Percentiles rank a stretch among this genome's conserved stretches.
Evolutionary conservation across 2,329 filamentous ascomycete genomes (phyloP).

Genomic region (Xenoacremonium recifei): DNA sequence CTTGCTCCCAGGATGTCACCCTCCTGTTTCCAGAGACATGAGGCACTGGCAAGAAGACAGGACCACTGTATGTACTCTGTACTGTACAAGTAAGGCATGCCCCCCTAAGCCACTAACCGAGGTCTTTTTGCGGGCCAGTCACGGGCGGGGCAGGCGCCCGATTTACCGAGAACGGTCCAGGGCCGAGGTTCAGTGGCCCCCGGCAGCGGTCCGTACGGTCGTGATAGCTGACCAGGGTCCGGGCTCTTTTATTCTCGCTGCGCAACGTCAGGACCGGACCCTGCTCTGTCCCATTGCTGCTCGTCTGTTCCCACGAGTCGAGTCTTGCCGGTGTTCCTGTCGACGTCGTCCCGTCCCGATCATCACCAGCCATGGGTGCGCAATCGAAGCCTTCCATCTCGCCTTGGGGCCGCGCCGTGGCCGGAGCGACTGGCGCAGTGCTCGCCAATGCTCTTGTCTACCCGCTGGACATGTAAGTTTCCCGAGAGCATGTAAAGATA

Average conservation of each 20-base stretch:
- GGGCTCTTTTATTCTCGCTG: slow-evolving; percentile 8
- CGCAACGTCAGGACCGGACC: slow-evolving; percentile 11
- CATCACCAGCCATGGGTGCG: slow-evolving; percentile 43
- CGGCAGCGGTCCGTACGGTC: slow-evolving; percentile 19
- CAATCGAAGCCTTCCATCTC: slow-evolving; percentile 72
- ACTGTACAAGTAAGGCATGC: neutral
- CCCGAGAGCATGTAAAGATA: slow-evolving; percentile 1
- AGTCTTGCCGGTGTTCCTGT: neutral
- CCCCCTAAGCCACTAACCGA: slow-evolving; percentile 23
- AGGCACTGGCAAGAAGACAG: no score
- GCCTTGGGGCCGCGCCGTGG: slow-evolving; percentile 89
- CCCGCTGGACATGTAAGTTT: slow-evolving; percentile 86
- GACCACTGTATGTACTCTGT: neutral
- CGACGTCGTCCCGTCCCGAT: slow-evolving; percentile 1
- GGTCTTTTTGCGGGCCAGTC: slow-evolving; percentile 21
- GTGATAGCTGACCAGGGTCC: slow-evolving; percentile 11
- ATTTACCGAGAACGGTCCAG: slow-evolving; percentile 27
- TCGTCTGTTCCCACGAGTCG: slow-evolving; percentile 1
- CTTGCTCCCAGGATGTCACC: neutral
- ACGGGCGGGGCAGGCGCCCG: slow-evolving; percentile 17
- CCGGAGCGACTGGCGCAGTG: slow-evolving; percentile 89
- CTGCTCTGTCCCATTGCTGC: slow-evolving; percentile 2
- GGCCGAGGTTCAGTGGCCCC: slow-evolving; percentile 19
- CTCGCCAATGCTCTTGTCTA: slow-evolving; percentile 95
- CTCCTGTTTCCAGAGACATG: no score